Percentiles rank a stretch among this genome's conserved stretches.
Conservation (phyloP, 2,329 filamentous ascomycete species). For the Didymella keratinophila region DNA sequence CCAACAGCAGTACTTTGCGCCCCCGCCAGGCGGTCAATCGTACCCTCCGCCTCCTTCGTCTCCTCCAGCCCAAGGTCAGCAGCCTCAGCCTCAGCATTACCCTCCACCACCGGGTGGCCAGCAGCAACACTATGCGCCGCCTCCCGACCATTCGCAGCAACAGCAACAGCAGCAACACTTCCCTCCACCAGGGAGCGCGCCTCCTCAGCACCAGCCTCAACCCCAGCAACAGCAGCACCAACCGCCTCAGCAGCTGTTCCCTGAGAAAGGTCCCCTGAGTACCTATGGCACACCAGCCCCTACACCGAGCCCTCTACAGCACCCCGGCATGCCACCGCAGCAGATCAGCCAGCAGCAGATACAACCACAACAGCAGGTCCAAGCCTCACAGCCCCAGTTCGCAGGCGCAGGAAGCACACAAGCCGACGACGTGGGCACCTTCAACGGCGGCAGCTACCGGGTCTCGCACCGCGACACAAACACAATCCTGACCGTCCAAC, state of each 20-base stretch:
- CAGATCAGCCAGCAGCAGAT: slow-evolving; percentile 37
- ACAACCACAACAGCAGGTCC: slow-evolving; percentile 44
- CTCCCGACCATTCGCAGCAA: slow-evolving; percentile 38
- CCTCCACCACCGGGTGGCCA: slow-evolving; percentile 41
- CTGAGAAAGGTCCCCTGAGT: slow-evolving; percentile 28
- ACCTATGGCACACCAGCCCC: slow-evolving; percentile 46
- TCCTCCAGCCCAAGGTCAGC: slow-evolving; percentile 38
- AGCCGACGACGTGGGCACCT: slow-evolving; percentile 89
- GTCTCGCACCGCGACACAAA: slow-evolving; percentile 94
- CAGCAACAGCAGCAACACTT: slow-evolving; percentile 38
- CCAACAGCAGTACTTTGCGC: slow-evolving; percentile 51
- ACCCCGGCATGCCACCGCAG: slow-evolving; percentile 46
- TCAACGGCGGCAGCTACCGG: slow-evolving; percentile 93
- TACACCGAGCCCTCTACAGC: slow-evolving; percentile 38
- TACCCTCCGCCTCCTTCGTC: slow-evolving; percentile 49
- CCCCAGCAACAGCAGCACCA: slow-evolving; percentile 37
- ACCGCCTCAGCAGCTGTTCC: slow-evolving; percentile 19
- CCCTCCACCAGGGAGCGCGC: slow-evolving; percentile 41
- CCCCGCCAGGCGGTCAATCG: slow-evolving; percentile 45
- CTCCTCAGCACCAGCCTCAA: slow-evolving; percentile 39
- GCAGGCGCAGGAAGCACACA: slow-evolving; percentile 58
- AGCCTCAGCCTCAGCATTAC: slow-evolving; percentile 34
- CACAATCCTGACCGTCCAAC: slow-evolving; percentile 84
- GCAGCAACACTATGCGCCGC: slow-evolving; percentile 42
- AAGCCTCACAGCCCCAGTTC: slow-evolving; percentile 36